These are phyloP conservation scores for Pedinophyceae sp. DNA, from an alignment of 139 green algal species.

Conservation along the genomic window DNA sequence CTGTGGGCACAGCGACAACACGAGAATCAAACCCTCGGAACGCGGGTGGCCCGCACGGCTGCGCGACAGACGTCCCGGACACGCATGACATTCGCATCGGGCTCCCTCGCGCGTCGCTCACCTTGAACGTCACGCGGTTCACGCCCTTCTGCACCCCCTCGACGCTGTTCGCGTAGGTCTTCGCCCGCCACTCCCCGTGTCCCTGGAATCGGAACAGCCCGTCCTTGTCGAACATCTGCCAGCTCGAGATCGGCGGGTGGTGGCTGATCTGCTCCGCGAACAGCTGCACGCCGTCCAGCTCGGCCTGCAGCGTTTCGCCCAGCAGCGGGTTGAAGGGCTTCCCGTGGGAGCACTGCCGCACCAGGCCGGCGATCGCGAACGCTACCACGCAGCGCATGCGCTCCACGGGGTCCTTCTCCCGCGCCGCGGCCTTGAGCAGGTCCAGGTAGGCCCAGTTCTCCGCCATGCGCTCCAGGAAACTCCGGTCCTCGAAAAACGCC, in stretches of 20 bases:
- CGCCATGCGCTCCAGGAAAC: slow-evolving; percentile 38
- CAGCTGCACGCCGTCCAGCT: slow-evolving; percentile 21
- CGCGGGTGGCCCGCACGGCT: neutral
- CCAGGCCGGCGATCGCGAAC: slow-evolving; percentile 35
- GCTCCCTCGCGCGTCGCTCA: neutral
- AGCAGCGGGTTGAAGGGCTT: slow-evolving; percentile 60
- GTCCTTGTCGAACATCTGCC: slow-evolving; percentile 27
- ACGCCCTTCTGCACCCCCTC: slow-evolving; percentile 27
- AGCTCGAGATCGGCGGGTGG: slow-evolving; percentile 41
- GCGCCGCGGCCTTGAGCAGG: slow-evolving; percentile 18
- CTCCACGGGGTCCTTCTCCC: slow-evolving; percentile 23
- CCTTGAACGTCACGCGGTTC: slow-evolving; percentile 21
- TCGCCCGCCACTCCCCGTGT: slow-evolving; percentile 32
- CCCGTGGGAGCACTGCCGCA: slow-evolving; percentile 26
- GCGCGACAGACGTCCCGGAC: too few relatives aligned
- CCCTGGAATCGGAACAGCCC: slow-evolving; percentile 33
- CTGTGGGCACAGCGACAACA: too few relatives aligned
- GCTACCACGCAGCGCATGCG: slow-evolving; percentile 29
- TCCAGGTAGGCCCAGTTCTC: slow-evolving; percentile 20
- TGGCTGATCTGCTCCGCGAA: slow-evolving; percentile 46
- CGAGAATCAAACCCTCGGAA: neutral
- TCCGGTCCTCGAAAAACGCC: slow-evolving; percentile 37
- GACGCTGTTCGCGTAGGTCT: slow-evolving; percentile 34
- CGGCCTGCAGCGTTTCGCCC: slow-evolving; percentile 31
- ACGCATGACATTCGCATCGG: neutral